phyloP scores from a whole-genome alignment of 2,329 filamentous ascomycete genomes.

The Thelonectria blattea region DNA sequence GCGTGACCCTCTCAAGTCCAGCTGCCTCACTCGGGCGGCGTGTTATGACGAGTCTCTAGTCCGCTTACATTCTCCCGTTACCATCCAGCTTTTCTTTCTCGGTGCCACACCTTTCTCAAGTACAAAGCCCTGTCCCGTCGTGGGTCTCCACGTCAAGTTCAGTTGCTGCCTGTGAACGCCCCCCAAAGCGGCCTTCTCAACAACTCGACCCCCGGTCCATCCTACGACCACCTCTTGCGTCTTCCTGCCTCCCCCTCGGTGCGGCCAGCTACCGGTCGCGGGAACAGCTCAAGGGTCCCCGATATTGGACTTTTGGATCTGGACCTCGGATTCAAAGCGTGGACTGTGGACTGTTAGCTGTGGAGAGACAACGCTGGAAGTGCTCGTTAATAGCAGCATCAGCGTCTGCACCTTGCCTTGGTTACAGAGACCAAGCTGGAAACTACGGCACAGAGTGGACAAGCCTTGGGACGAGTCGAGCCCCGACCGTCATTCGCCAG shows the following conservation, averaged over 20 bases:
- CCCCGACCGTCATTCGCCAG: background rate
- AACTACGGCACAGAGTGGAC: background rate
- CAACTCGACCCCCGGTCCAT: background rate
- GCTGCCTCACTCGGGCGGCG: too few species aligned
- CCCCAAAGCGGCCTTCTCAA: conserved; percentile 1
- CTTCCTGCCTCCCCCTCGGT: background rate
- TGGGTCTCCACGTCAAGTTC: background rate
- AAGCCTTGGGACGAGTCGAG: conserved; percentile 1
- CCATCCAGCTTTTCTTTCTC: background rate
- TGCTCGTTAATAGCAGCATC: background rate
- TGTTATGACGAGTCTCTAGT: background rate
- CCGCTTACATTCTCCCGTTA: background rate
- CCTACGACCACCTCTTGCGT: background rate
- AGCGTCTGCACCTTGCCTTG: background rate
- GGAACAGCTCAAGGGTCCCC: background rate
- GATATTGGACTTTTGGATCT: background rate
- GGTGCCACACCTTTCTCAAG: background rate
- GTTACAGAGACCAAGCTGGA: conserved; percentile 2
- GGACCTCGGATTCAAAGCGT: background rate
- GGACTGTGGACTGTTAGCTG: background rate
- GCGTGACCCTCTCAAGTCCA: too few species aligned
- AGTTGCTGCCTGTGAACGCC: background rate
- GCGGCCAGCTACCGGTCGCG: too few species aligned
- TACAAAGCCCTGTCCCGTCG: background rate
- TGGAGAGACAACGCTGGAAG: background rate